Evolutionary conservation across 345 rosid genomes (phyloP), one percentile per base, ranked within the genome.

Genomic region (Citrus glauca): DNA sequence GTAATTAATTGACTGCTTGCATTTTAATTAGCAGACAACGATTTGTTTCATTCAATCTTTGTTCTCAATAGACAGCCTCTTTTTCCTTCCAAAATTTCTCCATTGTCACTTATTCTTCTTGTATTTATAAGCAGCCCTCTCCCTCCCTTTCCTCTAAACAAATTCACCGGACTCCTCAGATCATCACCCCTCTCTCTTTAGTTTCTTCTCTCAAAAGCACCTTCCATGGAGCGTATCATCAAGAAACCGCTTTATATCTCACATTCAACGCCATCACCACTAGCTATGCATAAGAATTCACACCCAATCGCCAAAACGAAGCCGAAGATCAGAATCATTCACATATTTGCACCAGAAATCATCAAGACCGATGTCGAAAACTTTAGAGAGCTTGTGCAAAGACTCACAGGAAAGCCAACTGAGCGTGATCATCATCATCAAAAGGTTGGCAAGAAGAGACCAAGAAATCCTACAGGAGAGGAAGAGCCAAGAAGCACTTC

Each of bases 281-380:
- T 90, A 11, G 33, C 86, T 76, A 65, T 90, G 76, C 88, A 84
- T 81, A 88, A 78, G 71, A 77, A 82, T 22, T 95, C 98, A 24
- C 84, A 78, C 4, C 66, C 82, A 19, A 86, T 90, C 45, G 81
- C 92, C 59, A 93, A 94, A 85, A 38, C 85, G 24, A 91, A 93
- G 90, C 97, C 97, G 2, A 90, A 89, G 85, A 87, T 94, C 14
- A 88, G 97, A 30, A 91, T 96, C 37, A 89, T 94, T 76, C 98
- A 96, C 89, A 88, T 93, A 80, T 90, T 89, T 82, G 97, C 96
- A 38, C 99, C 99, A 17, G 97, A 93, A 86, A 92, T 96, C 86
- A 96, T 94, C 91, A 89, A 92, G 81, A 94, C 98, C 25, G 98
- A 94, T 81, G 97, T 82, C 17, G 93, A 89, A 9, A 94, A 90